phyloP scores from a whole-genome alignment of 2,329 filamentous ascomycete genomes.

The Talaromyces sp. region DNA sequence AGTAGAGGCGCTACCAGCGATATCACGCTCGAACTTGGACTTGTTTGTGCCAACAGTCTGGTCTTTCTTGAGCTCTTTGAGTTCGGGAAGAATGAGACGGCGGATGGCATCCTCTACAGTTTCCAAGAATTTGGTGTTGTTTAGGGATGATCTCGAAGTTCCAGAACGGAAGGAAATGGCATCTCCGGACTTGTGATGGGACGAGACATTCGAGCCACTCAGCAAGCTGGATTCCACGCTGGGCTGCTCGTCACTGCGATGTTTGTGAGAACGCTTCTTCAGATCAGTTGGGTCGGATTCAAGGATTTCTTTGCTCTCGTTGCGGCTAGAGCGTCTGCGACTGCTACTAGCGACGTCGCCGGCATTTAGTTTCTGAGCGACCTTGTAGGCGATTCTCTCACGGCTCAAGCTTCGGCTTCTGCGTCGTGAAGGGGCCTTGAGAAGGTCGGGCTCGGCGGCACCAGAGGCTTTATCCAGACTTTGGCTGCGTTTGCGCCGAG shows the following conservation, averaged over 20 bases:
- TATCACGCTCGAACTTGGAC: conserved; percentile 61
- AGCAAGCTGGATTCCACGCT: conserved; percentile 59
- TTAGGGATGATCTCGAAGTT: conserved; percentile 66
- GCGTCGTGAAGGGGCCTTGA: conserved; percentile 55
- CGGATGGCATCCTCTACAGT: conserved; percentile 92
- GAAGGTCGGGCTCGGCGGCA: conserved; percentile 34
- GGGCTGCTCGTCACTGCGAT: conserved; percentile 49
- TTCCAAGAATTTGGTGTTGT: conserved; percentile 84
- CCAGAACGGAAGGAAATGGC: conserved; percentile 56
- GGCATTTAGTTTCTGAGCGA: conserved; percentile 60
- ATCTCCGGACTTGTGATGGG: conserved; percentile 51
- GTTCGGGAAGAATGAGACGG: conserved; percentile 80
- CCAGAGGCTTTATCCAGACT: conserved; percentile 41
- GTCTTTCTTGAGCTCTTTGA: conserved; percentile 86
- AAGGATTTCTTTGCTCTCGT: conserved; percentile 39
- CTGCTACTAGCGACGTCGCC: conserved; percentile 40
- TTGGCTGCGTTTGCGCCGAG: conserved; percentile 45
- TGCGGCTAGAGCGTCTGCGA: conserved; percentile 33
- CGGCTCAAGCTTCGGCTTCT: conserved; percentile 61
- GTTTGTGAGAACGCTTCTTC: conserved; percentile 45
- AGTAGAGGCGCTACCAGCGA: conserved; percentile 57
- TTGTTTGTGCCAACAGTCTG: conserved; percentile 71
- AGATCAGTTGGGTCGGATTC: conserved; percentile 42
- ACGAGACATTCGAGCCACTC: conserved; percentile 50
- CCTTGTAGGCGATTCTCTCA: conserved; percentile 63